Base-by-base conservation (phyloP, 2,329 filamentous ascomycete species). In the Endothia cerciana region DNA sequence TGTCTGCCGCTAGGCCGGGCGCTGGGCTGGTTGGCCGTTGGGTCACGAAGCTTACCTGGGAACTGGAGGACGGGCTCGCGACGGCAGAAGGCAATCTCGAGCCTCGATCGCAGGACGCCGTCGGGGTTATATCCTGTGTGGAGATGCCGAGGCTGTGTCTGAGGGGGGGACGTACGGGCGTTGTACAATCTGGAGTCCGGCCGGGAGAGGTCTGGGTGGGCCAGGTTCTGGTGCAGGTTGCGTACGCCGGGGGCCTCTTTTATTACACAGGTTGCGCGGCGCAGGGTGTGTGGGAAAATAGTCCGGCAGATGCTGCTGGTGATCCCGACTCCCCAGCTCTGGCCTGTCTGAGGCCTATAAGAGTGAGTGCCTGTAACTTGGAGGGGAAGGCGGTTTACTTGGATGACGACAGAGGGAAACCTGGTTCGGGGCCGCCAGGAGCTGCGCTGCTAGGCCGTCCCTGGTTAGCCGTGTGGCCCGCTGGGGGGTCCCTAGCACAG, bases 371-470 rank as follows among this genome's bases (percentile, higher is more conserved):
- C 6, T 15, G 40, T 10, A 41, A n/a, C 5, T 19, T 47, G 43
- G n/a, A 11, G 15, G 22, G 45, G 6, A 25, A 13, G 10, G 25
- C 2, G 45, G 22, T 25, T n/a, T n/a, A n/a, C n/a, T n/a, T 56
- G 30, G 17, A 56, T 56, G 53, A 56, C 53, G 53, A 56, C 53
- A 56, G 30, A 7, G 30, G 30, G 53, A 36, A 36, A n/a, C 53
- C 30, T 56, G 53, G 53, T 13, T 22, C n/a, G 28, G 22, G 15
- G 17, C 19, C 6, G 8, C 53, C 30, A 19, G 13, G 53, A 56
- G 53, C 53, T 15, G 53, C 11, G 53, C 53, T n/a, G 53, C 58
- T 60, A 60, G 17, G 28, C 58, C 41, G 15, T 22, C 33, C 33
- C 4, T 1, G 30, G 11, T 17, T 56, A 56, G 53, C 22, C 30